Base-by-base conservation (phyloP, 139 green algal species). In the Chlorella sorokiniana region DNA sequence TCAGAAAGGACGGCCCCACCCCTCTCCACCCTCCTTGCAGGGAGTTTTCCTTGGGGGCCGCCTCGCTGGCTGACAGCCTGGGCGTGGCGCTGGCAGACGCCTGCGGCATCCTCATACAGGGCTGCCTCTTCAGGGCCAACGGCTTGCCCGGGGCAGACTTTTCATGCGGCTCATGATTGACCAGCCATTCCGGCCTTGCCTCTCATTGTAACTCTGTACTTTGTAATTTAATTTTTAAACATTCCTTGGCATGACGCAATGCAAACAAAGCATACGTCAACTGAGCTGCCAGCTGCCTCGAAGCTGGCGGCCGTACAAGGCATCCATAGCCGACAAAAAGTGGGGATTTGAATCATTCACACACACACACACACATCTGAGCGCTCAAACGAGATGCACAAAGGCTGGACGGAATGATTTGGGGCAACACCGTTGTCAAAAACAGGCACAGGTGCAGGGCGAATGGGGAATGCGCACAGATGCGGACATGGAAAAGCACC, bases 11-110 rank as follows among this genome's bases (percentile, higher is more conserved):
- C 64, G 10, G 10, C 20, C 64, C 35, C 16, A 33, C 20, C 68
- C 7, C 8, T 9, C 68, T 38, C 1, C 23, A 59, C n/a, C 33
- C 33, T n/a, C 5, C 16, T 6, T 73, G 59, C 20, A 72, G 80
- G 31, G 91, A 94, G 75, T 94, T 94, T 31, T 86, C 76, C 0
- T 44, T 94, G 52, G 80, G 62, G 4, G 91, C 91, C 25, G 90
- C 91, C 23, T 89, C 80, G 35, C 37, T 94, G 35, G 90, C 83
- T 14, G 91, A 94, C 71, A 88, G 78, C 61, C 18, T 90, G 40
- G 91, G 91, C 38, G 90, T 94, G 41, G 84, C 83, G 0, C 52
- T 85, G 37, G 91, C 91, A 16, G 91, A 94, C 54, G 63, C 86
- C 1, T 40, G 31, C 3, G 91, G 83, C 22, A 79, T 94, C 3